These are phyloP conservation scores for Russula dissimulans DNA, from an alignment of 768 basidiomycete species.

Conservation along the genomic window DNA sequence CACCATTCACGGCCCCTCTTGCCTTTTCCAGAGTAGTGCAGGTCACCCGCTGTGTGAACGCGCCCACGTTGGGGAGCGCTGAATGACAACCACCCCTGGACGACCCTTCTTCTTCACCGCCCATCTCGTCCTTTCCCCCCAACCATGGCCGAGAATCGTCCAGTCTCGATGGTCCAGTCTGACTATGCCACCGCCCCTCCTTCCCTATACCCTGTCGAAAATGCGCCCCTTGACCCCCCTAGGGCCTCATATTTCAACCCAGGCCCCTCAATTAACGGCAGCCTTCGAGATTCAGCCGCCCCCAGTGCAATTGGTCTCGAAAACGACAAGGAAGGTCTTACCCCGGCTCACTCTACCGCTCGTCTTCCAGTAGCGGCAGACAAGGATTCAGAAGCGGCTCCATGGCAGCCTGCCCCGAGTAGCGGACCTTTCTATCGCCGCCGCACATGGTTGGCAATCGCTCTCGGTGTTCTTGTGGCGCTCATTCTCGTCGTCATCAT, in stretches of 20 bases:
- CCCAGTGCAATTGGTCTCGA: not conserved
- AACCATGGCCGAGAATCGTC: constrained; percentile 14
- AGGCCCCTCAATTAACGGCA: not conserved
- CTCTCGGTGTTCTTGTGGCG: constrained; percentile 5
- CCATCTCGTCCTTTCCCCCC: not conserved
- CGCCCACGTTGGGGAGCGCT: not conserved
- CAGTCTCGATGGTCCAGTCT: constrained; percentile 3
- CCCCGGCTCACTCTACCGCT: not conserved
- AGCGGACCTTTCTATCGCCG: constrained; percentile 1
- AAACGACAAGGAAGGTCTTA: not conserved
- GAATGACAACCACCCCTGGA: not conserved
- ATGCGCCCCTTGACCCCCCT: not conserved
- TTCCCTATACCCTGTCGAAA: not conserved
- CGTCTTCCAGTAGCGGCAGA: not conserved
- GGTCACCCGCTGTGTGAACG: not conserved
- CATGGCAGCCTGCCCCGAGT: not conserved
- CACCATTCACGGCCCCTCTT: not conserved
- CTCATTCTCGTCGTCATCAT: constrained; percentile 1
- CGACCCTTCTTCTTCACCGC: not conserved
- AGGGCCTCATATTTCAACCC: not conserved
- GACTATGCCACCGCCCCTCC: constrained; percentile 8
- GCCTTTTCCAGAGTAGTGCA: not conserved
- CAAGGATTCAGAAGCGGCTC: not conserved
- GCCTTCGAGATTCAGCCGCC: not conserved
- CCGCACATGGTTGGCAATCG: not conserved